Percentiles rank a stretch among this genome's conserved stretches.
These are phyloP conservation scores for Alternaria infectoria DNA, from an alignment of 2,329 filamentous ascomycete species.

Conservation along the genomic window DNA sequence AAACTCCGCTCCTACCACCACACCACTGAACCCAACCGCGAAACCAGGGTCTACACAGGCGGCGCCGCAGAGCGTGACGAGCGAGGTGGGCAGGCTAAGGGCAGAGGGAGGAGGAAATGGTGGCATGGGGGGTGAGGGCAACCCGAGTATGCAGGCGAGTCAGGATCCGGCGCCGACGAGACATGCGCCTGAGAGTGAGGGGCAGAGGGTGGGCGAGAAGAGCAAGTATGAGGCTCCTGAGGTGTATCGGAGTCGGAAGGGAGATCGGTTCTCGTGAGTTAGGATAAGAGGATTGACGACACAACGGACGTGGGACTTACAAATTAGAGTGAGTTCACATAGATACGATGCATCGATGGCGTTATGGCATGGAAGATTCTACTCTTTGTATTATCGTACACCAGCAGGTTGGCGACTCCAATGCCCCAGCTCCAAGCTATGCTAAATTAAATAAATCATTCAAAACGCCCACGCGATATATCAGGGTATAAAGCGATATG, in stretches of 20 bases:
- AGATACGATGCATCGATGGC: not conserved
- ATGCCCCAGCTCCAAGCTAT: conserved; percentile 1
- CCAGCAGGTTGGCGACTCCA: not conserved
- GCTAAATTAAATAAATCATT: not conserved
- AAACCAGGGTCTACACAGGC: conserved; percentile 11
- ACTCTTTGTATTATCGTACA: conserved; percentile 13
- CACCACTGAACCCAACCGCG: conserved; percentile 17
- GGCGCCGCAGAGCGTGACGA: conserved; percentile 13
- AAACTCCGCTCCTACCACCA: conserved; percentile 4
- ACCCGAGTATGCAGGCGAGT: conserved; percentile 74
- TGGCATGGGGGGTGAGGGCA: conserved; percentile 39
- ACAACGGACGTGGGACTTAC: not conserved
- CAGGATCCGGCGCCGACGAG: conserved; percentile 84
- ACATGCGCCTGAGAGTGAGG: conserved; percentile 76
- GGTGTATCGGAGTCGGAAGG: conserved; percentile 79
- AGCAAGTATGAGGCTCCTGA: conserved; percentile 86
- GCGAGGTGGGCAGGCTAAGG: conserved; percentile 12
- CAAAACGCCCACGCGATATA: conserved; percentile 37
- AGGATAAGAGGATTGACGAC: not conserved
- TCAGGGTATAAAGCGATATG: conserved; percentile 42
- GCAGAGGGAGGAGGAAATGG: conserved; percentile 16
- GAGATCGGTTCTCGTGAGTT: conserved; percentile 73
- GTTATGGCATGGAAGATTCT: conserved; percentile 4
- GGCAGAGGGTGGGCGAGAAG: conserved; percentile 72
- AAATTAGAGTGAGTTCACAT: not conserved